These are phyloP conservation scores for Platismatia glauca DNA, from an alignment of 495 filamentous ascomycete genomes.

Conservation along the genomic window DNA sequence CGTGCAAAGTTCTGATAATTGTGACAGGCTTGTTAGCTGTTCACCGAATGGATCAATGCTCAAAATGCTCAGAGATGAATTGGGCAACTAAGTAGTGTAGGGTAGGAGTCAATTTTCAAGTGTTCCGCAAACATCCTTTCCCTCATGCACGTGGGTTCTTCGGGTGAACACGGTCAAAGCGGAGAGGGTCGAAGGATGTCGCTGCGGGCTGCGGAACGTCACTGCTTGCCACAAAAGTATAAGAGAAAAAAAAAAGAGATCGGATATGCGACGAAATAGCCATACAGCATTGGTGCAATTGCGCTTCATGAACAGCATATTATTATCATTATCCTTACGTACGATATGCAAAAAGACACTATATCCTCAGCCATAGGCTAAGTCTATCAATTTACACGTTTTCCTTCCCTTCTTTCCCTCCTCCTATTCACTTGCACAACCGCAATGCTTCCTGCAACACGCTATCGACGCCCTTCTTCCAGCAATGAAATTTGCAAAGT, in stretches of 20 bases:
- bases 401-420: not conserved
- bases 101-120: not conserved
- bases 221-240: not conserved
- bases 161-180: slow-evolving; percentile 12
- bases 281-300: not conserved
- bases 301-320: slow-evolving; percentile 2
- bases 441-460: slow-evolving; percentile 21
- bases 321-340: slow-evolving; percentile 6
- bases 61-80: too few relatives aligned
- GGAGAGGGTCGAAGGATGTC: slow-evolving; percentile 1
- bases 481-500: slow-evolving; percentile 58
- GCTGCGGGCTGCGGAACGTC: slow-evolving; percentile 7
- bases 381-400: too few relatives aligned
- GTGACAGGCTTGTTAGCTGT: not conserved
- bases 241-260: not conserved
- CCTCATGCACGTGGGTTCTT: slow-evolving; percentile 10
- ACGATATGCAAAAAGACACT: not conserved
- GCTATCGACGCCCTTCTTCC: slow-evolving; percentile 2
- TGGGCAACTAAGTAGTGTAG: too few relatives aligned
- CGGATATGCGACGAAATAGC: slow-evolving; percentile 13
- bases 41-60: not conserved
- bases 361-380: not conserved
- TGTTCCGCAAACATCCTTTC: slow-evolving; percentile 9
- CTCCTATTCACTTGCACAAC: not conserved
- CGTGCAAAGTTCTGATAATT: too few relatives aligned